phyloP scores from a whole-genome alignment of 1,139 yeast species.

The Spencermartinsiella ligniputridi region DNA sequence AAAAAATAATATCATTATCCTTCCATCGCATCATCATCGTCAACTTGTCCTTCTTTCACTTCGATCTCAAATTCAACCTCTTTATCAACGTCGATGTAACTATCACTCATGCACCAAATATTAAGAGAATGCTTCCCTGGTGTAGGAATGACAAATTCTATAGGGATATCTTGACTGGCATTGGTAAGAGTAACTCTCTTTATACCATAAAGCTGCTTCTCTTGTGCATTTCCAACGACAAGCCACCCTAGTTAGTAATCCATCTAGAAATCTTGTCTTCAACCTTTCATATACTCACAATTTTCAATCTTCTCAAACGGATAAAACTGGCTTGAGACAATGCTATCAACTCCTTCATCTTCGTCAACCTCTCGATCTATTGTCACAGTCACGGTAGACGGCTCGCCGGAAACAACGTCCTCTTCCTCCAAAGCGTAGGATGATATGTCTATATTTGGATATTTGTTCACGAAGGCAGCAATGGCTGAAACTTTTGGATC shows the following conservation, averaged over 20 bases:
- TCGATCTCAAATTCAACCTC: conserved; percentile 55
- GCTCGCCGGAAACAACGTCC: conserved; percentile 42
- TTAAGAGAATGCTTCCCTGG: conserved; percentile 59
- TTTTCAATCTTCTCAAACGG: conserved; percentile 61
- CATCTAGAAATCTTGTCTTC: conserved; percentile 12
- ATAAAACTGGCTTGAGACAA: conserved; percentile 52
- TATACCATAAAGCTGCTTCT: conserved; percentile 66
- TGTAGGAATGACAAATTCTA: conserved; percentile 57
- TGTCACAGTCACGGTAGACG: conserved; percentile 46
- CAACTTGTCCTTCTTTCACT: conserved; percentile 36
- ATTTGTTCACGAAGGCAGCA: conserved; percentile 84
- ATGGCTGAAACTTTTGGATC: conserved; percentile 53
- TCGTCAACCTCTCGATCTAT: conserved; percentile 68
- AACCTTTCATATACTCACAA: conserved; percentile 17
- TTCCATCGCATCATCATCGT: conserved; percentile 28
- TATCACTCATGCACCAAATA: conserved; percentile 87
- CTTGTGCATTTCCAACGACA: conserved; percentile 63
- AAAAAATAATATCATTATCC: conserved; percentile 8
- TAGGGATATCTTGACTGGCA: conserved; percentile 48
- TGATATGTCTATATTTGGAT: conserved; percentile 77
- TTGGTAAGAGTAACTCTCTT: conserved; percentile 57
- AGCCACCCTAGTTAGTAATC: conserved; percentile 51
- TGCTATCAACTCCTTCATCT: conserved; percentile 45
- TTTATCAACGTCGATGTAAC: conserved; percentile 86
- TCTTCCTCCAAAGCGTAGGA: conserved; percentile 46